phyloP scores from a whole-genome alignment of 495 filamentous ascomycete species.

The Lasiosphaeria ovina region DNA sequence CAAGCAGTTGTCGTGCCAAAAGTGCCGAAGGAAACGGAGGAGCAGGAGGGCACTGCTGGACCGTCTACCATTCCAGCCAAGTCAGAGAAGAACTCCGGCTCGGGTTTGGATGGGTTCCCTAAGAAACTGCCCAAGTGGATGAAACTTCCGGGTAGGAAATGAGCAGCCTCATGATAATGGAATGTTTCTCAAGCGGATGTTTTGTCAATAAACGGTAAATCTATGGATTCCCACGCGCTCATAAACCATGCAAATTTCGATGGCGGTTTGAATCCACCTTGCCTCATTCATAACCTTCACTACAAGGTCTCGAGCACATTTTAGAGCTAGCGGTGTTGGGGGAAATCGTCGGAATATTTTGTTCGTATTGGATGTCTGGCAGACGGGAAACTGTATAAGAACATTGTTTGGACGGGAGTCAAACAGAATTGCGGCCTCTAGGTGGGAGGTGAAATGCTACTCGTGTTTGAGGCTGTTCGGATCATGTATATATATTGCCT shows the following conservation, averaged over 20 bases:
- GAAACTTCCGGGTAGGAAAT: slow-evolving; percentile 59
- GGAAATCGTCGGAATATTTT: too few species aligned
- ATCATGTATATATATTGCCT: not conserved
- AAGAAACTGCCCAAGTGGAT: slow-evolving; percentile 69
- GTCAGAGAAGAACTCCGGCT: slow-evolving; percentile 40
- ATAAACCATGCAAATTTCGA: too few species aligned
- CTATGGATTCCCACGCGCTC: too few species aligned
- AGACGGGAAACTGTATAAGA: too few species aligned
- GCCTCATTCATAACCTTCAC: too few species aligned
- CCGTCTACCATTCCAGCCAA: slow-evolving; percentile 38
- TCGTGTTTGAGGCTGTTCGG: not conserved
- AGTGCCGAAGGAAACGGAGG: slow-evolving; percentile 39
- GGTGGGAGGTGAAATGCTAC: not conserved
- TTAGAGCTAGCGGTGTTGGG: too few species aligned
- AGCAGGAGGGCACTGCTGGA: slow-evolving; percentile 37
- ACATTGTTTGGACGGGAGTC: not conserved
- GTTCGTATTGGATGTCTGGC: too few species aligned
- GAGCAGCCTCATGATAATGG: slow-evolving; percentile 12
- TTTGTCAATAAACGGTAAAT: too few species aligned
- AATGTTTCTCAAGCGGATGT: not conserved
- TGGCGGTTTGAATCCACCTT: too few species aligned
- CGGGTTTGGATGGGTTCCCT: slow-evolving; percentile 29
- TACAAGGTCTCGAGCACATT: too few species aligned
- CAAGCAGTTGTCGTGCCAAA: slow-evolving; percentile 56
- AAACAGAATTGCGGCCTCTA: not conserved